Conservation (phyloP, 345 rosid genomes). For the Psidium guajava region DNA sequence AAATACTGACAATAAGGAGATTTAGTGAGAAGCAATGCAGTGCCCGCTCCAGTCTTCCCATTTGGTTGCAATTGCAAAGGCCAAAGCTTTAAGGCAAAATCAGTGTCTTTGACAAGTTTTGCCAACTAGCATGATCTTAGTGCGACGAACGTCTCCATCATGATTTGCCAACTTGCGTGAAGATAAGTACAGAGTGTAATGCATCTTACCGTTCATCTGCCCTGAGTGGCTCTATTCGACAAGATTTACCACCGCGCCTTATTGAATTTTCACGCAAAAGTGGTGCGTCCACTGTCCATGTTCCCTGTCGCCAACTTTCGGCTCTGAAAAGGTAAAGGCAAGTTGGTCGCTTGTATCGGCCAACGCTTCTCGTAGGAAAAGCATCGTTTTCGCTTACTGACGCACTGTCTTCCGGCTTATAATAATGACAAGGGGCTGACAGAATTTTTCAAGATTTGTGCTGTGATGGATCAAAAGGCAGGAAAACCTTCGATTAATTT, state of each 20-base stretch:
- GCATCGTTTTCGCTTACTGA: background rate
- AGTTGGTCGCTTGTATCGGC: background rate
- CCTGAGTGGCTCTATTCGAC: background rate
- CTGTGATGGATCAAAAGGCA: background rate
- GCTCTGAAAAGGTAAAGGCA: background rate
- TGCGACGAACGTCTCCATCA: background rate
- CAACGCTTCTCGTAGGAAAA: background rate
- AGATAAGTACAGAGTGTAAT: background rate
- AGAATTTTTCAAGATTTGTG: background rate
- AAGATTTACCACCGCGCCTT: background rate
- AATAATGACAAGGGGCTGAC: background rate
- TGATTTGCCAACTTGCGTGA: background rate
- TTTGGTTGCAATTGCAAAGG: background rate
- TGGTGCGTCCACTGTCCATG: background rate
- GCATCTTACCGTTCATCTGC: background rate
- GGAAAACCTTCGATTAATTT: background rate
- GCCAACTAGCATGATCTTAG: background rate
- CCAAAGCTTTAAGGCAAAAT: background rate
- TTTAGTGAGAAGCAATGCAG: background rate
- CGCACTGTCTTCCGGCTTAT: background rate
- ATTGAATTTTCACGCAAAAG: background rate
- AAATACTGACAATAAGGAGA: background rate
- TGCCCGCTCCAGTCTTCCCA: background rate
- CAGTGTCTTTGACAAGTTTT: background rate
- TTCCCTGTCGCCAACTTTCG: background rate